phyloP scores from a whole-genome alignment of 371 early-diverging fungal genomes.

The Catenaria anguillulae region DNA sequence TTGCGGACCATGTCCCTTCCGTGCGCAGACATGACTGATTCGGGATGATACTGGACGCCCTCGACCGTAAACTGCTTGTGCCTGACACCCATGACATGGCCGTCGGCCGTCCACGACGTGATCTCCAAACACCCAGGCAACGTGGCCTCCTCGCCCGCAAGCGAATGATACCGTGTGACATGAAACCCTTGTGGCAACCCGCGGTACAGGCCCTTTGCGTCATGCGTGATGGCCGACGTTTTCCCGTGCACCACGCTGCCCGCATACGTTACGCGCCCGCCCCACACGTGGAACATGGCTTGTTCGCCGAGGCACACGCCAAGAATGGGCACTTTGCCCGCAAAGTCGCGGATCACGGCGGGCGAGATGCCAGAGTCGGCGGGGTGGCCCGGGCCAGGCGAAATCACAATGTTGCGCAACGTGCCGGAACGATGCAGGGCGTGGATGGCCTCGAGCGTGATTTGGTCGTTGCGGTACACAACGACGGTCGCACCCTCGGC shows the following conservation, averaged over 20 bases:
- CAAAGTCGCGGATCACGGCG: constrained; percentile 64
- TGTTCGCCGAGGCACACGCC: constrained; percentile 95
- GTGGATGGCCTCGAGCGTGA: constrained; percentile 62
- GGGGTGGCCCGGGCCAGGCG: constrained; percentile 93
- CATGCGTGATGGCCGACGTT: constrained; percentile 70
- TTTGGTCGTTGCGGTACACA: constrained; percentile 85
- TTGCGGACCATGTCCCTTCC: constrained; percentile 71
- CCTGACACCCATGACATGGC: constrained; percentile 85
- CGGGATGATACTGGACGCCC: constrained; percentile 95
- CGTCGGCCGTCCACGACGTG: constrained; percentile 68
- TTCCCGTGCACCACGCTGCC: constrained; percentile 94
- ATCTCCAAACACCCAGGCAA: constrained; percentile 68
- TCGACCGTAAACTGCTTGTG: constrained; percentile 76
- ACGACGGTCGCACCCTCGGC: constrained; percentile 77
- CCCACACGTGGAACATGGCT: constrained; percentile 86
- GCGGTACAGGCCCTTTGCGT: constrained; percentile 70
- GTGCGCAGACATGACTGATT: constrained; percentile 80
- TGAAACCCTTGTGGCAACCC: constrained; percentile 62
- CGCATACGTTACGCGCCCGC: constrained; percentile 74
- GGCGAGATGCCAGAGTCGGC: constrained; percentile 79
- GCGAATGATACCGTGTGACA: constrained; percentile 89
- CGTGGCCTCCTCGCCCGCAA: constrained; percentile 69
- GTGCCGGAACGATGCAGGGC: no score
- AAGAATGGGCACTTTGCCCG: constrained; percentile 86
- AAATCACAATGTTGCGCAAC: constrained; percentile 84